A percentile compares a stretch with the other conserved stretches of the same genome.
Evolutionary conservation across 1,139 yeast genomes (phyloP).

Genomic region (Sugiyamaella neomexicana): DNA sequence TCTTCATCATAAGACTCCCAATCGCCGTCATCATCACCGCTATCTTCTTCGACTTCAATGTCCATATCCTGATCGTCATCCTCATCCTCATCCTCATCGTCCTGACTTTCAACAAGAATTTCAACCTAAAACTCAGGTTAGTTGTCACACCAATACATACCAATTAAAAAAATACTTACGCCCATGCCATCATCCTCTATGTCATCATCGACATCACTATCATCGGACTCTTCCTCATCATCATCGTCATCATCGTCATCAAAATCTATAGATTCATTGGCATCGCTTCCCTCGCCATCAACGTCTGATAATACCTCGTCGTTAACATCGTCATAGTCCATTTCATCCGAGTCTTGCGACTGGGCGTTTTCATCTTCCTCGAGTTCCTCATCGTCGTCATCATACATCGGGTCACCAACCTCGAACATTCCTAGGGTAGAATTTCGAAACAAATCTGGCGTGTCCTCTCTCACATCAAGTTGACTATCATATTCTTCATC

Average conservation of each 20-base stretch:
- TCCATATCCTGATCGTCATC: conserved; percentile 41
- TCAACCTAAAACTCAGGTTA: conserved; percentile 25
- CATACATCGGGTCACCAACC: conserved; percentile 71
- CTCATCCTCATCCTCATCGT: conserved; percentile 34
- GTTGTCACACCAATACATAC: neutral
- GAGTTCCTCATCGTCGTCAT: conserved; percentile 49
- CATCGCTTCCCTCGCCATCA: conserved; percentile 36
- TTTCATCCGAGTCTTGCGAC: conserved; percentile 32
- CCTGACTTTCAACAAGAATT: conserved; percentile 32
- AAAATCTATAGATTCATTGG: conserved; percentile 22
- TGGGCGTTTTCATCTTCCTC: conserved; percentile 33
- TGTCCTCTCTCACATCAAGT: conserved; percentile 64
- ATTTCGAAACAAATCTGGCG: conserved; percentile 80
- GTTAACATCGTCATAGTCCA: conserved; percentile 35
- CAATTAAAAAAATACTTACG: conserved; percentile 29
- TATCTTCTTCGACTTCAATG: conserved; percentile 37
- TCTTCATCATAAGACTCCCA: conserved; percentile 37
- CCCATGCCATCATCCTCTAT: conserved; percentile 35
- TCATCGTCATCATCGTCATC: conserved; percentile 36
- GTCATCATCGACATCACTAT: conserved; percentile 39
- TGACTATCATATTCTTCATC: conserved; percentile 33
- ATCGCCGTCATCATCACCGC: conserved; percentile 33
- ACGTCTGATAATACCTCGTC: conserved; percentile 41
- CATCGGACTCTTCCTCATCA: conserved; percentile 39
- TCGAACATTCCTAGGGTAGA: conserved; percentile 96